phyloP scores from a whole-genome alignment of 345 rosid genomes.

The Eucalyptus fibrosa region DNA sequence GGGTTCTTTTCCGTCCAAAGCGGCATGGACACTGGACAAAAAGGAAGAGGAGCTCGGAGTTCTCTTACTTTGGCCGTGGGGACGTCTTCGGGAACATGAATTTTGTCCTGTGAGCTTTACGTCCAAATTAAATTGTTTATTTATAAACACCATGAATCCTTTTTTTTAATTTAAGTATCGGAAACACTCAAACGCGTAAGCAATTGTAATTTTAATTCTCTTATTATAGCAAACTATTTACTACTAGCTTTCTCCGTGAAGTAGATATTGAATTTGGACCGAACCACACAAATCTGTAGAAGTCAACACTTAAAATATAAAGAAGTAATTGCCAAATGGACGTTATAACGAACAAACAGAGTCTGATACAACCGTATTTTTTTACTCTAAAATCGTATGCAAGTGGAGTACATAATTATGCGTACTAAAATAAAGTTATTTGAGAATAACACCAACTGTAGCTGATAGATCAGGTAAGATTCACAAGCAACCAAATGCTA shows the following conservation, averaged over 20 bases:
- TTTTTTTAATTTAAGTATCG: fast-evolving
- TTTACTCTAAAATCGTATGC: not conserved
- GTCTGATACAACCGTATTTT: not conserved
- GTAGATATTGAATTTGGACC: fast-evolving
- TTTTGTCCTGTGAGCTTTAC: not conserved
- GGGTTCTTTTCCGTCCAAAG: not conserved
- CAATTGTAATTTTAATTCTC: no score
- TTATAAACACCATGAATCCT: no score
- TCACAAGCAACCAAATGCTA: not conserved
- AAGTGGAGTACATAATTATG: not conserved
- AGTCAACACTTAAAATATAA: not conserved
- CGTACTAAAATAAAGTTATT: no score
- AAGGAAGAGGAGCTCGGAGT: not conserved
- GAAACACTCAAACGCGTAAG: fast-evolving
- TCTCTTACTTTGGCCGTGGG: not conserved
- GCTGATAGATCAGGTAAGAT: not conserved
- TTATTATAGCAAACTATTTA: no score
- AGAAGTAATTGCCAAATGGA: not conserved
- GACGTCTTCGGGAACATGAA: not conserved
- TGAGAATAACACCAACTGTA: no score
- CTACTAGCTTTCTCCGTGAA: fast-evolving
- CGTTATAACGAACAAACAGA: not conserved
- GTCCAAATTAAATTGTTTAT: not conserved
- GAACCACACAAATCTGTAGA: fast-evolving
- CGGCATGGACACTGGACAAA: not conserved